Conservation (phyloP, 495 filamentous ascomycete species). For the Staphylotrichum tortipilum region DNA sequence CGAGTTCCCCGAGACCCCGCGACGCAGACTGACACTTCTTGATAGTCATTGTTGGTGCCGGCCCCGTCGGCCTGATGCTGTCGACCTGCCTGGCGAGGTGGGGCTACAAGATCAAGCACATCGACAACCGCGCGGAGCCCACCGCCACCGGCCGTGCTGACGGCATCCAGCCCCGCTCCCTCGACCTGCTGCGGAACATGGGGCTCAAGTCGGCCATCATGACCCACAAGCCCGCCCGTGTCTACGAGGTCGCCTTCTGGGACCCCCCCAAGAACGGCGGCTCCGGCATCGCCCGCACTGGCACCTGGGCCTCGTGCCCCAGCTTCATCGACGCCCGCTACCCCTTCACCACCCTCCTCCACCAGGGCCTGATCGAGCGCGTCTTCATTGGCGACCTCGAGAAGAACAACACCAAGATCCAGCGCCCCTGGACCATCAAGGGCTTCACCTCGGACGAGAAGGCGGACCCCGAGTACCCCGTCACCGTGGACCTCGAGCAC, state of each 20-base stretch:
- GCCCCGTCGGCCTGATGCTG: constrained; percentile 78
- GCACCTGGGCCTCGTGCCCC: constrained; percentile 64
- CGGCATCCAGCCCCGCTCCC: constrained; percentile 71
- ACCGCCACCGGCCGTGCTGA: constrained; percentile 69
- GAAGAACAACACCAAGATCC: constrained; percentile 47
- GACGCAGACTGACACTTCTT: not conserved
- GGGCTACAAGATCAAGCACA: constrained; percentile 60
- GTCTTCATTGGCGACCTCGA: constrained; percentile 61
- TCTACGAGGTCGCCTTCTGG: constrained; percentile 77
- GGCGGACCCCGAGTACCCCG: constrained; percentile 50
- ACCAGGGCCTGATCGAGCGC: constrained; percentile 68
- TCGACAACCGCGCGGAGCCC: constrained; percentile 61
- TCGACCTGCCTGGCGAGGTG: constrained; percentile 71
- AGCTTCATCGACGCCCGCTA: constrained; percentile 66
- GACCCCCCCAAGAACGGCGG: constrained; percentile 47
- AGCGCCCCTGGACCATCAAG: constrained; percentile 52
- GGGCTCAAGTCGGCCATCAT: constrained; percentile 64
- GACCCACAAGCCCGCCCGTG: constrained; percentile 60
- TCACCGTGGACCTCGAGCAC: constrained; percentile 62
- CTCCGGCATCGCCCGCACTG: constrained; percentile 57
- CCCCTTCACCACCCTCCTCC: constrained; percentile 65
- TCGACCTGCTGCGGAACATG: constrained; percentile 68
- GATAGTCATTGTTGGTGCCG: constrained; percentile 78
- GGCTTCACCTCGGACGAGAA: constrained; percentile 54
- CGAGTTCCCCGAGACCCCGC: not conserved